Conservation (phyloP, 805 yeast species). For the Lipomyces sp. region DNA sequence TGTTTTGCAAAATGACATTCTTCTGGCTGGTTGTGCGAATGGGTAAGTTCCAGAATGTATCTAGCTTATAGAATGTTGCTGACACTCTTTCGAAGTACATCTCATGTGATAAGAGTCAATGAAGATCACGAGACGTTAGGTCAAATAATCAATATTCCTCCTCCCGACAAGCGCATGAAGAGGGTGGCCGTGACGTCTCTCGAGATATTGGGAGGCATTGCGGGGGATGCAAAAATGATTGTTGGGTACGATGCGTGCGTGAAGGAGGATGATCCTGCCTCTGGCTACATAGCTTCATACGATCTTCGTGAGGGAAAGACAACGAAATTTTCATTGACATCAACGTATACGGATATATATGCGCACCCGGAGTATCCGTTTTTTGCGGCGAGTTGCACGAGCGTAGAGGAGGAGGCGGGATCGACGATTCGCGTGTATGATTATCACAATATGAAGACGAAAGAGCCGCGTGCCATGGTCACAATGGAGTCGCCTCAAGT, state of each 20-base stretch:
- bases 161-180: too few species aligned
- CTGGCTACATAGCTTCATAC: not conserved
- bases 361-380: constrained; percentile 2
- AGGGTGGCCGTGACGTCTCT: too few species aligned
- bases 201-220: too few species aligned
- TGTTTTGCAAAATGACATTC: not conserved
- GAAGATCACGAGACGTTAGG: too few species aligned
- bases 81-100: too few species aligned
- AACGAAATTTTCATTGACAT: not conserved
- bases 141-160: too few species aligned
- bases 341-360: not conserved
- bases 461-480: not conserved
- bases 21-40: not conserved
- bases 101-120: too few species aligned
- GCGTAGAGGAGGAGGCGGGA: not conserved
- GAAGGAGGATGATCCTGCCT: not conserved
- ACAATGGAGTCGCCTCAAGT: not conserved
- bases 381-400: not conserved
- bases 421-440: not conserved
- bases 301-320: not conserved
- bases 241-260: constrained; percentile 6
- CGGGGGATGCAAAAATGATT: not conserved
- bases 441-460: not conserved
- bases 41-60: constrained; percentile 1
- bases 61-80: too few species aligned